These are phyloP conservation scores for Phytopythium sindhum DNA, from an alignment of 352 stramenopile genomes.

Conservation along the genomic window DNA sequence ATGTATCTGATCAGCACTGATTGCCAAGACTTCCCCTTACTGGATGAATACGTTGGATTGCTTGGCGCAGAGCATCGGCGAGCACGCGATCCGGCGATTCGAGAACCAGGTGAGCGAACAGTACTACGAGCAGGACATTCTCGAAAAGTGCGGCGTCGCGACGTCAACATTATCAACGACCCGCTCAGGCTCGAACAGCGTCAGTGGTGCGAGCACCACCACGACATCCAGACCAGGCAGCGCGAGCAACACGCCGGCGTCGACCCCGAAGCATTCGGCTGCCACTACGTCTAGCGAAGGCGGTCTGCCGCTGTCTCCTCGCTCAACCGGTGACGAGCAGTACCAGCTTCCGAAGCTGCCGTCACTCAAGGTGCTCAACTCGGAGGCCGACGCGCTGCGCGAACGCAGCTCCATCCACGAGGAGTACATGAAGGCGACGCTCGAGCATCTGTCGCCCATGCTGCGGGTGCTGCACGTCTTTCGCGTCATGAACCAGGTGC, in stretches of 20 bases:
- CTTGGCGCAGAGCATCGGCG: slow-evolving; percentile 41
- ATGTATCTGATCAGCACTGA: not conserved
- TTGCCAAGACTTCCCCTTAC: not conserved
- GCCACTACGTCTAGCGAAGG: not conserved
- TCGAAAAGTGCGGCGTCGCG: slow-evolving; percentile 58
- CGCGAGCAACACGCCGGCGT: not conserved
- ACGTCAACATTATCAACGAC: slow-evolving; percentile 1
- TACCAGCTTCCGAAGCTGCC: slow-evolving; percentile 30
- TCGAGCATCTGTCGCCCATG: slow-evolving; percentile 62
- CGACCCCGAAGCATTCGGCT: slow-evolving; percentile 6
- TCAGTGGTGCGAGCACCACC: not conserved
- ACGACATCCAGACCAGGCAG: not conserved
- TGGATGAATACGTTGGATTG: not conserved
- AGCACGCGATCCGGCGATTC: slow-evolving; percentile 61
- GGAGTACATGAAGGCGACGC: slow-evolving; percentile 67
- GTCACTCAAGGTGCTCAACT: slow-evolving; percentile 72
- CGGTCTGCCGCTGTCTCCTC: not conserved
- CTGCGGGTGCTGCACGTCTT: slow-evolving; percentile 74
- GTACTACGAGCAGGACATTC: slow-evolving; percentile 72
- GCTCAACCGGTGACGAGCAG: slow-evolving; percentile 3
- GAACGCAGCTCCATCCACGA: slow-evolving; percentile 63
- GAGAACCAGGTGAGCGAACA: slow-evolving; percentile 78
- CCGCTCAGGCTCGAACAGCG: not conserved
- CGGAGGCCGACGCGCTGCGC: slow-evolving; percentile 50
- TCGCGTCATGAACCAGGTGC: slow-evolving; percentile 66